A percentile compares a stretch with the other conserved stretches of the same genome.
Conservation (phyloP, 108 stramenopile species). For the Epithemia pelagica region DNA sequence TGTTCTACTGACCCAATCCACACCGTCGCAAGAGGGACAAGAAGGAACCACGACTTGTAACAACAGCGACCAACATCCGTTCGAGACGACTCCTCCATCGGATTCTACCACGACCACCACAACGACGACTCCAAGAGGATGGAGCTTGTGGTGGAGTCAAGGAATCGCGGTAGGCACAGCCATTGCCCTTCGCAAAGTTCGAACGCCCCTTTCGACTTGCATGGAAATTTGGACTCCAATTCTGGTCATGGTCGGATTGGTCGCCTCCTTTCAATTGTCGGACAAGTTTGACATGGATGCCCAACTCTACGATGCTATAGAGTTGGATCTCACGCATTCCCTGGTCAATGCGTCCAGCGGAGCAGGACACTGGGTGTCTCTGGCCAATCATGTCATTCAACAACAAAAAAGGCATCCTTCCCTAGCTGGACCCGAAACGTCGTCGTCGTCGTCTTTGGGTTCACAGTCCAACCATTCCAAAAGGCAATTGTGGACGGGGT, state of each 20-base stretch:
- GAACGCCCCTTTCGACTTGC: slow-evolving; percentile 30
- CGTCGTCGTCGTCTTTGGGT: not conserved
- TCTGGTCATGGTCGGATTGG: slow-evolving; percentile 32
- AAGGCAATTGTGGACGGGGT: no score
- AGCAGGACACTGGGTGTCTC: slow-evolving; percentile 22
- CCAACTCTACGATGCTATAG: slow-evolving; percentile 20
- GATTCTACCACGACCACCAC: no score
- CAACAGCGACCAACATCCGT: no score
- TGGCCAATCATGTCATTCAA: not conserved
- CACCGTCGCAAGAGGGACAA: no score
- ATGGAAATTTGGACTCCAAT: slow-evolving; percentile 43
- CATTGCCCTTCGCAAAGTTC: slow-evolving; percentile 20
- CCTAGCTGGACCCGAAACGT: not conserved
- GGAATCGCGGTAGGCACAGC: not conserved
- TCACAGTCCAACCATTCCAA: not conserved
- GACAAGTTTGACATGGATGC: slow-evolving; percentile 18
- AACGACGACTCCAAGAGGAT: no score
- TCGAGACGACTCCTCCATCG: no score
- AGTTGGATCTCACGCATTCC: slow-evolving; percentile 27
- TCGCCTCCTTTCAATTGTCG: slow-evolving; percentile 35
- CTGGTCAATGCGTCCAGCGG: slow-evolving; percentile 23
- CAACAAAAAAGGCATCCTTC: not conserved
- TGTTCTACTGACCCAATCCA: no score
- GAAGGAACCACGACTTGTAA: no score
- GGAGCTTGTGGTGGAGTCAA: no score